phyloP scores from a whole-genome alignment of 1,139 yeast species.

The Debaryomyces subglobosus region DNA sequence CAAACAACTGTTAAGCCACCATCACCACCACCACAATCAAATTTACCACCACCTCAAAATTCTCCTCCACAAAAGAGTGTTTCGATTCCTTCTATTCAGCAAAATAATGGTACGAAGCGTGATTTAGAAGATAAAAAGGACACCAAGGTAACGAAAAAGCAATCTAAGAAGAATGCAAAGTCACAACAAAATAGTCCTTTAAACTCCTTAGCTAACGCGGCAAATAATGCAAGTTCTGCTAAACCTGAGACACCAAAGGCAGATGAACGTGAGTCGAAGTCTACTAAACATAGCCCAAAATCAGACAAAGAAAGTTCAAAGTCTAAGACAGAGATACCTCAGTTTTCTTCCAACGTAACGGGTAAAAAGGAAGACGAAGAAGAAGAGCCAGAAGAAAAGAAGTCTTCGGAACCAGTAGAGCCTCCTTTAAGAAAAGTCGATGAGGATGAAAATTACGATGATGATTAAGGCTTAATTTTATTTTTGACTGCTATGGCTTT shows the following conservation, averaged over 20 bases:
- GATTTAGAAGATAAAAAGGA: slow-evolving; percentile 45
- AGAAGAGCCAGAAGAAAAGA: slow-evolving; percentile 31
- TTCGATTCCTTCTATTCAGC: slow-evolving; percentile 9
- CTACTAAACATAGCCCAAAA: slow-evolving; percentile 5
- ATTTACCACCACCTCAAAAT: slow-evolving; percentile 7
- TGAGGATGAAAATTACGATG: slow-evolving; percentile 85
- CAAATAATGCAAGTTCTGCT: slow-evolving; percentile 3
- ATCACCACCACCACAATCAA: slow-evolving; percentile 14
- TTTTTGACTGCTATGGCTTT: not conserved
- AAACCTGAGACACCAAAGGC: slow-evolving; percentile 1
- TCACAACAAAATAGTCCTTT: slow-evolving; percentile 18
- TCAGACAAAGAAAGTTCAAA: slow-evolving; percentile 17
- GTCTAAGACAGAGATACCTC: slow-evolving; percentile 18
- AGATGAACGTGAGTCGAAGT: slow-evolving; percentile 1
- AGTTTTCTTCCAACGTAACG: slow-evolving; percentile 27
- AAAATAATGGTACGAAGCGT: slow-evolving; percentile 26
- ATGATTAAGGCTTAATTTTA: slow-evolving; percentile 39
- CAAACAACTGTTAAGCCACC: slow-evolving; percentile 14
- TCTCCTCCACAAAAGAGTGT: slow-evolving; percentile 10
- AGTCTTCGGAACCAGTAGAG: slow-evolving; percentile 44
- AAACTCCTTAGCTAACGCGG: slow-evolving; percentile 18
- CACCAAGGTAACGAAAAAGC: slow-evolving; percentile 14
- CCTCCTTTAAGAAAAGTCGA: slow-evolving; percentile 77
- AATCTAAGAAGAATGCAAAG: slow-evolving; percentile 21
- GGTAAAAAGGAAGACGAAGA: slow-evolving; percentile 45